Conservation (phyloP, 225 moss, liverwort and hornwort genomes). For the Thuidium tamariscinum region DNA sequence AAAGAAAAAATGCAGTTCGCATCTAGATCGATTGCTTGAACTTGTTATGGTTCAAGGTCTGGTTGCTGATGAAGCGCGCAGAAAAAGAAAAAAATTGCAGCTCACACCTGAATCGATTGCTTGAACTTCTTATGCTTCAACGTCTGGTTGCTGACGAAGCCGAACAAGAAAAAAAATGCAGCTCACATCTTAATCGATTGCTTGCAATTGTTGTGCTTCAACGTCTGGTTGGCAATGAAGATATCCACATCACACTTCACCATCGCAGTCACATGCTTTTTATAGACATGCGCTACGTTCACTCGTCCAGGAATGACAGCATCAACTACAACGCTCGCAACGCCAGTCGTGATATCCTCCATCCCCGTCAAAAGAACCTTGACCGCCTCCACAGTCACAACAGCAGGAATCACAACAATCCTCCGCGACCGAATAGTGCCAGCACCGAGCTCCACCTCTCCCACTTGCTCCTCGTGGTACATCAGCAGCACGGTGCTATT, state of each 20-base stretch:
- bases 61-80: not conserved
- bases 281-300: conserved; percentile 2
- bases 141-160: not conserved
- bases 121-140: conserved; percentile 3
- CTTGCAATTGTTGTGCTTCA: conserved; percentile 13
- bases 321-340: conserved; percentile 3
- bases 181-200: not conserved
- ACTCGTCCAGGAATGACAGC: conserved; percentile 15
- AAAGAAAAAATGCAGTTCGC: not conserved
- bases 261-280: conserved; percentile 5
- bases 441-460: conserved; percentile 10
- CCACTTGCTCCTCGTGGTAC: conserved; percentile 2
- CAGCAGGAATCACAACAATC: conserved; percentile 1
- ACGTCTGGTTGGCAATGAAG: conserved; percentile 12
- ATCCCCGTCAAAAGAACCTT: not conserved
- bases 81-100: not conserved
- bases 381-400: conserved; percentile 2
- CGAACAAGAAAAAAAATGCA: not conserved
- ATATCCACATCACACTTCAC: conserved; percentile 17
- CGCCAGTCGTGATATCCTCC: not conserved
- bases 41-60: not conserved
- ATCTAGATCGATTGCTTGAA: not conserved
- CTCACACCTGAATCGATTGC: not conserved
- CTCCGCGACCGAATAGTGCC: conserved; percentile 7
- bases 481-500: conserved; percentile 18